Evolutionary conservation across 495 filamentous ascomycete species (phyloP), one percentile per base, ranked within the genome.

Genomic region (Podospora fimiseda): DNA sequence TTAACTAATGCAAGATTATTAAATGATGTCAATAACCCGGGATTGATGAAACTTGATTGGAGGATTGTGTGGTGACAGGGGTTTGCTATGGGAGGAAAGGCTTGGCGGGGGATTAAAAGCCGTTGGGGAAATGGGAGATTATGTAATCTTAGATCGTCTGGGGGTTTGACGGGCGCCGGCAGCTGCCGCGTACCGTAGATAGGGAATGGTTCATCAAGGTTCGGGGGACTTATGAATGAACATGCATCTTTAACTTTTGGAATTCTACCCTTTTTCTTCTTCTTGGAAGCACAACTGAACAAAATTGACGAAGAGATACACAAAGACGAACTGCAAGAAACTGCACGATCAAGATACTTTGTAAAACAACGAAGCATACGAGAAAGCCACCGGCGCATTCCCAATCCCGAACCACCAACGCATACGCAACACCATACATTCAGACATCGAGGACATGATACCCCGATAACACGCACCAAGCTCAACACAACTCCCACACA

Each of bases 131-230:
- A 18, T 4, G 22, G 22, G 21, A 47, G 44, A 30, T 47, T 47
- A 47, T 47, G 44, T 47, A 47, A 47, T 47, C 44, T 47, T 36
- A 47, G 20, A n/a, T n/a, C n/a, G n/a, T n/a, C n/a, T n/a, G n/a
- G n/a, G n/a, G n/a, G n/a, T n/a, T n/a, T n/a, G n/a, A n/a, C n/a
- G n/a, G n/a, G n/a, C n/a, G n/a, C n/a, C n/a, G n/a, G n/a, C n/a
- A n/a, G n/a, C n/a, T n/a, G n/a, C n/a, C n/a, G n/a, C n/a, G n/a
- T n/a, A n/a, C n/a, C n/a, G n/a, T n/a, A n/a, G n/a, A n/a, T n/a
- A n/a, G n/a, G n/a, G n/a, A n/a, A n/a, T n/a, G n/a, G n/a, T n/a
- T n/a, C n/a, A n/a, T n/a, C n/a, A n/a, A 33, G 27, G 27, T 33
- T 33, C 27, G 11, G 27, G n/a, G n/a, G n/a, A n/a, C n/a, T n/a